Conservation (phyloP, 1,284 basidiomycete species). For the Cutaneotrichosporon mucoides region DNA sequence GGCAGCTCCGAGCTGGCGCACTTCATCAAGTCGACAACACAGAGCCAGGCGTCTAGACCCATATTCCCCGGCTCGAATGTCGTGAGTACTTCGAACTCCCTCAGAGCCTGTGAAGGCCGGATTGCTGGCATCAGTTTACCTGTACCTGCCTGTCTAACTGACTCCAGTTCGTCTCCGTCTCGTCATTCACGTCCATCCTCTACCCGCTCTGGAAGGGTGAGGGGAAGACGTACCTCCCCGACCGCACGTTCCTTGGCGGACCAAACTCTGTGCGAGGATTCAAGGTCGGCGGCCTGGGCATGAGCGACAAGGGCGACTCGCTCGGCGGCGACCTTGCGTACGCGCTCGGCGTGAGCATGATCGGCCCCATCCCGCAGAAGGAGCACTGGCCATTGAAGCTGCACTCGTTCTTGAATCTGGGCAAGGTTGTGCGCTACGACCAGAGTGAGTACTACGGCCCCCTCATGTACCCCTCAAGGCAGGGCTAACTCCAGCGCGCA, state of each 20-base stretch:
- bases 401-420: constrained; percentile 81
- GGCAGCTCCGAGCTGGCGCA: constrained; percentile 58
- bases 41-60: constrained; percentile 62
- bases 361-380: constrained; percentile 72
- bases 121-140: too few species aligned
- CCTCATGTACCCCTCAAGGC: constrained; percentile 7
- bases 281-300: constrained; percentile 77
- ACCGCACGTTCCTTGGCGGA: constrained; percentile 91
- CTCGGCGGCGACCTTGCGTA: constrained; percentile 87
- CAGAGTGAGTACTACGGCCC: constrained; percentile 51
- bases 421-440: constrained; percentile 68
- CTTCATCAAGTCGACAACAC: constrained; percentile 69
- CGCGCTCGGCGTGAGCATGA: constrained; percentile 72
- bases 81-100: constrained; percentile 31
- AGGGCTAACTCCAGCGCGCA: constrained; percentile 35
- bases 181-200: constrained; percentile 43
- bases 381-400: constrained; percentile 83
- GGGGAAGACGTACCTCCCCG: constrained; percentile 57
- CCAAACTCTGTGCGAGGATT: constrained; percentile 87
- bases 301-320: constrained; percentile 69
- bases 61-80: constrained; percentile 50
- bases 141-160: background rate
- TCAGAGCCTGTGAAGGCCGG: too few species aligned
- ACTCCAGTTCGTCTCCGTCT: constrained; percentile 41
- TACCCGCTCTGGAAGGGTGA: constrained; percentile 33